phyloP scores from a whole-genome alignment of 108 stramenopile species.

The Discostella pseudostelligera region DNA sequence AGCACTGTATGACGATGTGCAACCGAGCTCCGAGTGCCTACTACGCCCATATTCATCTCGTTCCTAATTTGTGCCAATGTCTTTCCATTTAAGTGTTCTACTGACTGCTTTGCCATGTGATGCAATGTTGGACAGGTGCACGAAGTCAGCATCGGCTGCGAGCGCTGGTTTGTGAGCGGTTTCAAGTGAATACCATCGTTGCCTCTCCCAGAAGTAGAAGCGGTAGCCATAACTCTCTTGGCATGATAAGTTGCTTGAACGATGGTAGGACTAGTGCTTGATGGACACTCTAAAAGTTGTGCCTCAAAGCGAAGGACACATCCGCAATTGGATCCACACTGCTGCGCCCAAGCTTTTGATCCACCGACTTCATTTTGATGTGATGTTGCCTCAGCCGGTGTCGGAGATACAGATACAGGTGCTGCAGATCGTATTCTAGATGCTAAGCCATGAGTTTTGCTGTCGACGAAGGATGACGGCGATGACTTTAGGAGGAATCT shows the following conservation, averaged over 20 bases:
- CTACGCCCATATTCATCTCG: constrained; percentile 48
- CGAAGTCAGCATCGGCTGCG: constrained; percentile 60
- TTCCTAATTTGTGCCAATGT: constrained; percentile 41
- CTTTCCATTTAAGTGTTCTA: constrained; percentile 44
- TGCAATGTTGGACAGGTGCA: constrained; percentile 77
- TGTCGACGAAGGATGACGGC: too few species aligned
- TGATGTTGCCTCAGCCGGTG: background rate
- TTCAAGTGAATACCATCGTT: constrained; percentile 15
- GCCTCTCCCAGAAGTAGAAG: background rate
- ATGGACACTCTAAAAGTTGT: constrained; percentile 22
- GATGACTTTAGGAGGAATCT: too few species aligned
- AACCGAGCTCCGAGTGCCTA: constrained; percentile 49
- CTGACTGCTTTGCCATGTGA: constrained; percentile 49
- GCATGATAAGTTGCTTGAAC: constrained; percentile 55
- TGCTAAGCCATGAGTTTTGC: too few species aligned
- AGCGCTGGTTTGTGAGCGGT: constrained; percentile 40
- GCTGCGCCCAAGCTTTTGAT: constrained; percentile 70
- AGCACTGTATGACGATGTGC: constrained; percentile 74
- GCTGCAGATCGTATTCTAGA: background rate
- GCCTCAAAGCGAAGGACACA: constrained; percentile 78
- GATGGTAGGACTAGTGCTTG: constrained; percentile 29
- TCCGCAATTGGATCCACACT: constrained; percentile 77
- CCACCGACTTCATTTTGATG: background rate
- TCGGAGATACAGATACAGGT: background rate
- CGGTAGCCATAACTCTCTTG: constrained; percentile 55